A percentile compares a stretch with the other conserved stretches of the same genome.
Conservation (phyloP, 2,329 filamentous ascomycete genomes). For the Didymella arachidicola region DNA sequence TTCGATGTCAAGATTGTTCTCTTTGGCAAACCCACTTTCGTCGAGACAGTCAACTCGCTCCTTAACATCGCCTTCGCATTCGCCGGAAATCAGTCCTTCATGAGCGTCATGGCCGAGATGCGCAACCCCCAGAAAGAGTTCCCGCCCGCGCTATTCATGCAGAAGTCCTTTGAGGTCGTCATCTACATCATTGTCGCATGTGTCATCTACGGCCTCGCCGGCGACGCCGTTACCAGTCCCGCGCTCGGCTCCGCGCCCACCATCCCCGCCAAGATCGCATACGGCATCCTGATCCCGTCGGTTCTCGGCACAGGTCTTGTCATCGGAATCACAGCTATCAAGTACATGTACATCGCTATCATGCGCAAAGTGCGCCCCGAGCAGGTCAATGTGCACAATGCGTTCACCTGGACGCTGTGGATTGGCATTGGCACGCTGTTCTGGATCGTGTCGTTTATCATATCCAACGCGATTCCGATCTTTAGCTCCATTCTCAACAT, state of each 20-base stretch:
- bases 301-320: conserved; percentile 76
- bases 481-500: conserved; percentile 72
- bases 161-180: conserved; percentile 64
- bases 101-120: conserved; percentile 71
- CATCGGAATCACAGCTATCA: conserved; percentile 71
- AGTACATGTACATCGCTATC: conserved; percentile 70
- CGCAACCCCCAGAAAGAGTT: conserved; percentile 64
- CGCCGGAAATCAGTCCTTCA: conserved; percentile 70
- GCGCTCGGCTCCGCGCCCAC: conserved; percentile 69
- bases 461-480: conserved; percentile 55
- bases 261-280: conserved; percentile 69
- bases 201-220: conserved; percentile 73
- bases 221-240: conserved; percentile 67
- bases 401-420: conserved; percentile 66
- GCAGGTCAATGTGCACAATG: conserved; percentile 53
- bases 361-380: conserved; percentile 55
- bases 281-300: conserved; percentile 72
- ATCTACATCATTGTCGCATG: conserved; percentile 69
- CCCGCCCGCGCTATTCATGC: conserved; percentile 67
- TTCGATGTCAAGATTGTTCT: conserved; percentile 35
- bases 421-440: conserved; percentile 63
- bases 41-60: conserved; percentile 38
- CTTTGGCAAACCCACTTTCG: conserved; percentile 39
- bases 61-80: conserved; percentile 75
- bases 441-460: conserved; percentile 63